These are phyloP conservation scores for Elongisporangium anandrum DNA, from an alignment of 352 stramenopile species.

Conservation along the genomic window DNA sequence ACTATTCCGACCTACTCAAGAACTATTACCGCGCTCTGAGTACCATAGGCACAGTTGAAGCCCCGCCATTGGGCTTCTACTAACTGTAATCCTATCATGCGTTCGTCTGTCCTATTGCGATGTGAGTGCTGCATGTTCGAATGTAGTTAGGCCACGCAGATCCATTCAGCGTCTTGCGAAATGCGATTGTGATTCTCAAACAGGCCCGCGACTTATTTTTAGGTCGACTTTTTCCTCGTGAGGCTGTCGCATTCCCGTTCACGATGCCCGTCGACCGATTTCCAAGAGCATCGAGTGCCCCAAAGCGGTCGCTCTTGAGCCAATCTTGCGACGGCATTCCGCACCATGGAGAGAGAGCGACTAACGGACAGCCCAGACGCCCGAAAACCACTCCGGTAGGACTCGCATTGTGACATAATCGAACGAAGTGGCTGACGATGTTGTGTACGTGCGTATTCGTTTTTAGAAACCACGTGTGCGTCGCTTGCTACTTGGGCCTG, in stretches of 20 bases:
- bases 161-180: no score
- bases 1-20: conserved; percentile 63
- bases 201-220: neutral
- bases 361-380: conserved; percentile 11
- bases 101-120: neutral
- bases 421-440: neutral
- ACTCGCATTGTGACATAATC: neutral
- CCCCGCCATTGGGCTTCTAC: conserved; percentile 49
- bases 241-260: neutral
- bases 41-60: conserved; percentile 31
- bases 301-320: conserved; percentile 1
- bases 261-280: neutral
- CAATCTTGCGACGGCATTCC: neutral
- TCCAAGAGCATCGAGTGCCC: neutral
- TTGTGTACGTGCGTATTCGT: neutral
- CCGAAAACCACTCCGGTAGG: conserved; percentile 36
- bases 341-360: neutral
- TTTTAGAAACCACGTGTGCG: conserved; percentile 42
- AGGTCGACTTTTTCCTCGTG: neutral
- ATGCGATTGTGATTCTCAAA: no score
- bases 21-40: conserved; percentile 61
- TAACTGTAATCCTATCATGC: conserved; percentile 7
- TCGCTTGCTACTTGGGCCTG: conserved; percentile 21
- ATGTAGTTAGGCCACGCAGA: no score
- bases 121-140: neutral